phyloP scores from a whole-genome alignment of 148 eudicot species.

The Diospyros lotus region DNA sequence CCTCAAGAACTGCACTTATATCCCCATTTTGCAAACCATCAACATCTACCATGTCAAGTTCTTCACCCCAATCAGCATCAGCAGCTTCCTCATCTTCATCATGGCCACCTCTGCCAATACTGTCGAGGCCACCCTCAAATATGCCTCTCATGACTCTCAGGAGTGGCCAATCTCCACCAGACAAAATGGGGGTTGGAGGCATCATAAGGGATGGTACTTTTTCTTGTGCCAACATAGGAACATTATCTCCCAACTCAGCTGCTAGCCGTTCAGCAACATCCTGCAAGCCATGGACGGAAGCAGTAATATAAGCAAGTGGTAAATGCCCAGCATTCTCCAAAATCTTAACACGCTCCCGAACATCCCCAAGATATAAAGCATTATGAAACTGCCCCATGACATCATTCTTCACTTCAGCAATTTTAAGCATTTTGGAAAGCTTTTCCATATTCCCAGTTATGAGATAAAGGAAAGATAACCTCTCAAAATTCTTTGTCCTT shows the following conservation, averaged over 20 bases:
- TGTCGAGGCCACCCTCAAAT: conserved; percentile 60
- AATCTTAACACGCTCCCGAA: conserved; percentile 64
- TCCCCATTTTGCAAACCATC: conserved; percentile 43
- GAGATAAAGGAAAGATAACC: conserved; percentile 72
- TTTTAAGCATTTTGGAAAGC: conserved; percentile 66
- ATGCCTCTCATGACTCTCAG: conserved; percentile 68
- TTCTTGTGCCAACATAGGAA: conserved; percentile 51
- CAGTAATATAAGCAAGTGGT: conserved; percentile 74
- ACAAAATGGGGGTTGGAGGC: conserved; percentile 57
- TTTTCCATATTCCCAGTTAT: conserved; percentile 69
- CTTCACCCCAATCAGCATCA: conserved; percentile 65
- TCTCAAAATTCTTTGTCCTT: conserved; percentile 72
- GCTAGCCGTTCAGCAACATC: conserved; percentile 59
- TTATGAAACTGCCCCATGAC: conserved; percentile 87
- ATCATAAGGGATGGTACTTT: conserved; percentile 49
- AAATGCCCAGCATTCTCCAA: conserved; percentile 68
- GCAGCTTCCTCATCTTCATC: conserved; percentile 58
- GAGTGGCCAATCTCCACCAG: conserved; percentile 76
- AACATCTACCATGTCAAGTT: conserved; percentile 46
- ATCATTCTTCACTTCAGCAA: conserved; percentile 81
- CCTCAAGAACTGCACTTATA: conserved; percentile 27
- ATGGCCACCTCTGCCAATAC: conserved; percentile 33
- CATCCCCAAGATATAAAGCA: conserved; percentile 69
- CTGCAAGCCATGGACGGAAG: conserved; percentile 59
- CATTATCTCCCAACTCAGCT: conserved; percentile 53